These are phyloP conservation scores for Daedalea quercina DNA, from an alignment of 768 basidiomycete species.

Conservation along the genomic window DNA sequence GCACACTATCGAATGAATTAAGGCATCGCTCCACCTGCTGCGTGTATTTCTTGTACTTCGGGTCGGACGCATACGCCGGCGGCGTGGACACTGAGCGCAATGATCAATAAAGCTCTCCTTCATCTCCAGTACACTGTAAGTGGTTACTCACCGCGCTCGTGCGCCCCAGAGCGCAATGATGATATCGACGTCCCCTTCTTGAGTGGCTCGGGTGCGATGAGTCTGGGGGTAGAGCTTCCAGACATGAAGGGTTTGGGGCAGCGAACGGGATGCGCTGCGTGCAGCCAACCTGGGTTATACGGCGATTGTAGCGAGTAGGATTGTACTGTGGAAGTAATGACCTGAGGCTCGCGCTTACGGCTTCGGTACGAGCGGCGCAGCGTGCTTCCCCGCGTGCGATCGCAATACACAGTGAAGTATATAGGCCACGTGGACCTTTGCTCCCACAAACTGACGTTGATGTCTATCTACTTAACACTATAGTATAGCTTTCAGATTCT, in stretches of 20 bases:
- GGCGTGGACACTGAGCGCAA: constrained; percentile 30
- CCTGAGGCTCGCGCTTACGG: too few relatives aligned
- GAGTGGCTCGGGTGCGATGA: constrained; percentile 3
- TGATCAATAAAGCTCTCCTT: not conserved
- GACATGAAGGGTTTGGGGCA: constrained; percentile 5
- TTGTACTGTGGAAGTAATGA: too few relatives aligned
- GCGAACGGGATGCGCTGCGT: too few relatives aligned
- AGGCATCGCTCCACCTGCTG: constrained; percentile 91
- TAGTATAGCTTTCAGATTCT: too few relatives aligned
- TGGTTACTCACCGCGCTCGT: constrained; percentile 10
- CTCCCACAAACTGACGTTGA: too few relatives aligned
- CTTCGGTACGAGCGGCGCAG: too few relatives aligned
- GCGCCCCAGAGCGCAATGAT: constrained; percentile 6
- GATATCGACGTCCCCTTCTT: constrained; percentile 11
- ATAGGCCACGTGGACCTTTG: too few relatives aligned
- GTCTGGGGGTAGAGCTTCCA: constrained; percentile 8
- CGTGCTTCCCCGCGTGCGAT: not conserved
- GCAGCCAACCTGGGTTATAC: too few relatives aligned
- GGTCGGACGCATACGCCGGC: constrained; percentile 66
- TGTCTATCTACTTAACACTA: too few relatives aligned
- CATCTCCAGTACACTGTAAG: not conserved
- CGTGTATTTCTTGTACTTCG: constrained; percentile 91
- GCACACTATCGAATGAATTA: constrained; percentile 89
- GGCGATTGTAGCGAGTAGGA: too few relatives aligned
- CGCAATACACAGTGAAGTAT: too few relatives aligned